Conservation (phyloP, 352 stramenopile species). For the Pseudoperonospora humuli region DNA sequence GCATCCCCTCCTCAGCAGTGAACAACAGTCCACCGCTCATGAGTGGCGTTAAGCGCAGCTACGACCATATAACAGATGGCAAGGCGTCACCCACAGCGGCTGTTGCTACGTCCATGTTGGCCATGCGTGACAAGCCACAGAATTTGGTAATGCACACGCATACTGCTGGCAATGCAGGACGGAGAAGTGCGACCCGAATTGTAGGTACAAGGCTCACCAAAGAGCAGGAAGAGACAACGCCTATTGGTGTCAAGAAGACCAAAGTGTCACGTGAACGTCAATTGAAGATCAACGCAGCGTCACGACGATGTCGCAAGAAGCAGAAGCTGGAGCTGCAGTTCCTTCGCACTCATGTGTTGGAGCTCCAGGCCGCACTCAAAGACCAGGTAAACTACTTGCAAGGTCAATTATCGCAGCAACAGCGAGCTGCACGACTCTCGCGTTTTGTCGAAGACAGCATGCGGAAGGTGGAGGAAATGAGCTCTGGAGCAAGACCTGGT, state of each 20-base stretch:
- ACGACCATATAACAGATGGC: conserved; percentile 26
- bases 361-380: conserved; percentile 61
- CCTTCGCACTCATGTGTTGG: conserved; percentile 69
- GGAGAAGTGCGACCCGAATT: conserved; percentile 3
- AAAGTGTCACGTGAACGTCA: conserved; percentile 81
- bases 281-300: conserved; percentile 84
- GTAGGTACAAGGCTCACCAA: conserved; percentile 17
- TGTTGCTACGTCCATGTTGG: conserved; percentile 61
- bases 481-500: conserved; percentile 37
- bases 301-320: conserved; percentile 73
- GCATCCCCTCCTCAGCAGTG: conserved; percentile 12
- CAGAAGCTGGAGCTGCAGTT: conserved; percentile 86
- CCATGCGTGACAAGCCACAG: conserved; percentile 35
- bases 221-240: conserved; percentile 20
- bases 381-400: conserved; percentile 56
- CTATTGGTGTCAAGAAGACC: conserved; percentile 44
- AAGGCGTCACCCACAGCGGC: conserved; percentile 39
- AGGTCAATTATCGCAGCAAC: conserved; percentile 30
- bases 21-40: conserved; percentile 14
- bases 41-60: conserved; percentile 35
- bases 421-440: conserved; percentile 35
- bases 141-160: conserved; percentile 16
- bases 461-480: conserved; percentile 73
- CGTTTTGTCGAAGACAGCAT: conserved; percentile 67
- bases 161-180: conserved; percentile 19